Evolutionary conservation across 495 filamentous ascomycete genomes (phyloP).

Genomic region (Aspergillus homomorphus): DNA sequence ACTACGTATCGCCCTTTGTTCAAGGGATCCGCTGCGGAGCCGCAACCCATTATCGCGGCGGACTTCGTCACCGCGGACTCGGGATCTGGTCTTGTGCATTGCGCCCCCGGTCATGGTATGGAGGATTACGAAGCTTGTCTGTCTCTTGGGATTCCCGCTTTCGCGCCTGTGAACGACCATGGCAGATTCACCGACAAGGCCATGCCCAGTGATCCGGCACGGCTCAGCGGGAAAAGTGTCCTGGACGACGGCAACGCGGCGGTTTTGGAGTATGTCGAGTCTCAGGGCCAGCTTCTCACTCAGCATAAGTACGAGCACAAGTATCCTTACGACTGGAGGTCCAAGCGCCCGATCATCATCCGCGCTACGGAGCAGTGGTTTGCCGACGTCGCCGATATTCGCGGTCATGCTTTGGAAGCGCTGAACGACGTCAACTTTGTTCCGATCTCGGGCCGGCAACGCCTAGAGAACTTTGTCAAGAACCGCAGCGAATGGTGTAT

Average conservation of each 20-base stretch:
- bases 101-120: slow-evolving; percentile 92
- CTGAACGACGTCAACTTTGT: slow-evolving; percentile 73
- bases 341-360: slow-evolving; percentile 86
- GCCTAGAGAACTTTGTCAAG: slow-evolving; percentile 79
- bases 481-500: slow-evolving; percentile 97
- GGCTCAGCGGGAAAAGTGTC: slow-evolving; percentile 60
- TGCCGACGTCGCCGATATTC: slow-evolving; percentile 82
- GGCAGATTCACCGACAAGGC: slow-evolving; percentile 76
- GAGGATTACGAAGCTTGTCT: slow-evolving; percentile 90
- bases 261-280: slow-evolving; percentile 63
- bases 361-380: slow-evolving; percentile 98
- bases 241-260: slow-evolving; percentile 60
- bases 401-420: slow-evolving; percentile 62
- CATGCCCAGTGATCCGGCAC: slow-evolving; percentile 59
- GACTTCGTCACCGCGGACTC: slow-evolving; percentile 84
- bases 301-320: slow-evolving; percentile 76
- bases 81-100: slow-evolving; percentile 89
- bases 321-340: slow-evolving; percentile 97
- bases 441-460: slow-evolving; percentile 64
- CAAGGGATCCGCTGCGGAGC: slow-evolving; percentile 44
- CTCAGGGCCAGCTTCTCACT: slow-evolving; percentile 54
- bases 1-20: slow-evolving; percentile 67
- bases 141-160: slow-evolving; percentile 59
- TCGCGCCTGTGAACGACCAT: slow-evolving; percentile 76
- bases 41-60: slow-evolving; percentile 72